Conservation (phyloP, 306 rosid species). For the Notholithocarpus densiflorus region DNA sequence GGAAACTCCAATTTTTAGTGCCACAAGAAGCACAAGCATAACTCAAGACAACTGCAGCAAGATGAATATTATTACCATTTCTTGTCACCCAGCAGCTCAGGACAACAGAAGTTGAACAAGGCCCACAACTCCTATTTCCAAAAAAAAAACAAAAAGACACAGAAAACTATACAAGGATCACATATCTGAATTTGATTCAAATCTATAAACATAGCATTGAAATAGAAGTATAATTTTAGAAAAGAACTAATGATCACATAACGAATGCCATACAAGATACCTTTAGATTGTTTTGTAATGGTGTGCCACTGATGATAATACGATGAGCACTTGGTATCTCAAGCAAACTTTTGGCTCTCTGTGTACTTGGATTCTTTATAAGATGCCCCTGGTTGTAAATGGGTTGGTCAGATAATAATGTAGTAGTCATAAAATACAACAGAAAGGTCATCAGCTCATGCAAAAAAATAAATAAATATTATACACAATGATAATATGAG, state of each 20-base stretch:
- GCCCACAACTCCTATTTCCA: constrained; percentile 86
- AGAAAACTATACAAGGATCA: neutral
- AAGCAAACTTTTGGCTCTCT: constrained; percentile 93
- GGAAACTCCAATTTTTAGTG: constrained; percentile 20
- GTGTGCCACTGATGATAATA: constrained; percentile 85
- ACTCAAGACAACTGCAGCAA: constrained; percentile 9
- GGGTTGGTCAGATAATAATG: constrained; percentile 14
- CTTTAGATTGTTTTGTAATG: constrained; percentile 90
- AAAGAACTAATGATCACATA: neutral
- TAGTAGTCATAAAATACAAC: neutral
- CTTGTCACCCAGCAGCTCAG: constrained; percentile 82
- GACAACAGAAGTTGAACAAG: constrained; percentile 85
- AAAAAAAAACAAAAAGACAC: constrained; percentile 14
- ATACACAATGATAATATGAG: neutral
- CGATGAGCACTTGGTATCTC: constrained; percentile 84
- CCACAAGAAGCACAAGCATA: constrained; percentile 18
- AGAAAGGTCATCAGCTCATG: neutral
- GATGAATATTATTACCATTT: constrained; percentile 51
- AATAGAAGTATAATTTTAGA: neutral
- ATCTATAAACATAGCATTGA: neutral
- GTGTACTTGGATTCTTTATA: constrained; percentile 92
- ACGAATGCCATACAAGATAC: constrained; percentile 30
- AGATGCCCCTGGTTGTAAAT: constrained; percentile 73
- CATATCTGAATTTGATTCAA: constrained; percentile 10
- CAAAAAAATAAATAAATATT: neutral